Base-by-base conservation (phyloP, 805 yeast genomes). In the Saccharomyces mikatae region DNA sequence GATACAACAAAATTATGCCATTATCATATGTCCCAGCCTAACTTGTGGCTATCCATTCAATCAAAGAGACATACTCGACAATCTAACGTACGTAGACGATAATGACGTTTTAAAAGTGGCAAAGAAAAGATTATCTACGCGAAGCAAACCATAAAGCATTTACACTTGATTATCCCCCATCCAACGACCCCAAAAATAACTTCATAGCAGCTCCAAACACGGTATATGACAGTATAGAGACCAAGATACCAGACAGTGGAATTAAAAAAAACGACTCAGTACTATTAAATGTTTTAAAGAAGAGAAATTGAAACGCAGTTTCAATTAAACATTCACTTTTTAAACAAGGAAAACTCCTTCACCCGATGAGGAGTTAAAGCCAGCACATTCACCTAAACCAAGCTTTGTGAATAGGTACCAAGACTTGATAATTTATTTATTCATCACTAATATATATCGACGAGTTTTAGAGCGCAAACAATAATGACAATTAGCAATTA, bases 1-100 rank as follows among this genome's bases (percentile, higher is more conserved):
- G 32, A 64, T 69, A 3, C 71, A 68, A 50, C 71, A 67, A 47
- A 68, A 68, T 51, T 68, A 69, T 53, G 69, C 70, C 9, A 58
- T 68, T 54, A 62, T 67, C 14, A 59, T 68, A 41, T 69, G 72
- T 53, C 62, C 68, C 22, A 62, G 62, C 47, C 53, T 47, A 11
- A 47, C 57, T 3, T 69, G 72, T 53, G 54, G 56, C 5, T 69
- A 64, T 47, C 72, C 72, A 2, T 69, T 69, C 49, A 62, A 63
- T 32, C 63, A 62, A 48, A 57, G 55, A 8, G 58, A 62, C 10
- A 59, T 53, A 6, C 24, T 59, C 14, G 64, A 63, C 22, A 56
- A 60, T 46, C 29, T 66, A 22, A 61, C 62, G 3, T 67, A 66
- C 49, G 64, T 68, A 1, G 62, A 65, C 17, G 70, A 68, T 28